Conservation (phyloP, 2,329 filamentous ascomycete species). For the Pseudomassariella vexata region DNA sequence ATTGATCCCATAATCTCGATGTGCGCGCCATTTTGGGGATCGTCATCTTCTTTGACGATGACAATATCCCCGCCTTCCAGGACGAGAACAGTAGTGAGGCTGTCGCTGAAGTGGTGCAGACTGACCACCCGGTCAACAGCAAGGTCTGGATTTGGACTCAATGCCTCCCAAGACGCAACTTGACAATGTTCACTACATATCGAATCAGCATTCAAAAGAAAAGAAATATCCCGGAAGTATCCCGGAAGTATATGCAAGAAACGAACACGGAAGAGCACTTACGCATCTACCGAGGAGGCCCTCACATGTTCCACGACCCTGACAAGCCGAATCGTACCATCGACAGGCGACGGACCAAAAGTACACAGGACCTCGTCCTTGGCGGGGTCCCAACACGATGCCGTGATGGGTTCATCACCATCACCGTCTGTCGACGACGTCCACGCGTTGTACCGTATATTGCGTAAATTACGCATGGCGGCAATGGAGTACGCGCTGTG, state of each 20-base stretch:
- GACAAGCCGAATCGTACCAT: conserved; percentile 67
- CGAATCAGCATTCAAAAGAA: no score
- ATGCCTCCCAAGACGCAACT: conserved; percentile 86
- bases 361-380: conserved; percentile 75
- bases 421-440: conserved; percentile 43
- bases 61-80: conserved; percentile 89
- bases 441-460: conserved; percentile 64
- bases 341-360: conserved; percentile 70
- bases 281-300: conserved; percentile 30
- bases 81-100: conserved; percentile 70
- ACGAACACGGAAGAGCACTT: conserved; percentile 18
- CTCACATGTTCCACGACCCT: conserved; percentile 41
- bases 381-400: conserved; percentile 79
- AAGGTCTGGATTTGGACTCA: conserved; percentile 71
- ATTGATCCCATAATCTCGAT: conserved; percentile 96
- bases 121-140: conserved; percentile 68
- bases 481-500: conserved; percentile 1
- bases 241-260: no score
- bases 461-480: conserved; percentile 83
- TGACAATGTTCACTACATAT: conserved; percentile 12
- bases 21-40: conserved; percentile 57
- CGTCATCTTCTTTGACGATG: conserved; percentile 66
- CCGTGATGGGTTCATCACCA: conserved; percentile 53
- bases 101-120: conserved; percentile 82
- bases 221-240: no score